These are phyloP conservation scores for Theileria orientalis DNA, from an alignment of 169 alveolate genomes.

Conservation along the genomic window DNA sequence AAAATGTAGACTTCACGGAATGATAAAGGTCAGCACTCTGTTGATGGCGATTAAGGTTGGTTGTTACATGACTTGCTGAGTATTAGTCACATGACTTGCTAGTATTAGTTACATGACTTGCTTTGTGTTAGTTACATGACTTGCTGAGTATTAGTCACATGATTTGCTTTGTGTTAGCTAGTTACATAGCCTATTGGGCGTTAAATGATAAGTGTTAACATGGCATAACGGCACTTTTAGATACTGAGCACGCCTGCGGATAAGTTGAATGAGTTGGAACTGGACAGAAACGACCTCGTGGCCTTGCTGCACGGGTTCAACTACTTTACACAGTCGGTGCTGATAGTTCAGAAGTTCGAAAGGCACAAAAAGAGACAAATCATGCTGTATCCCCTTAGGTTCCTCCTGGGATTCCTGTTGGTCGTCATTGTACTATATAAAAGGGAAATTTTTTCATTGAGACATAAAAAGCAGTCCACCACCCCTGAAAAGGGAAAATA, in stretches of 20 bases:
- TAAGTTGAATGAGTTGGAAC: not conserved
- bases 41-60: conserved; percentile 82
- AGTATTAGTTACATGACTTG: no score
- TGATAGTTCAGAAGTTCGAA: conserved; percentile 59
- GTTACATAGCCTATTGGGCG: not conserved
- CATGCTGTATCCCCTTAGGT: conserved; percentile 45
- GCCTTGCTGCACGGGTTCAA: conserved; percentile 79
- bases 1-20: conserved; percentile 90
- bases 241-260: conserved; percentile 1
- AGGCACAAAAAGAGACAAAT: conserved; percentile 20
- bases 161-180: no score
- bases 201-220: no score
- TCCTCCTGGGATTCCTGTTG: conserved; percentile 33
- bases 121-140: not conserved
- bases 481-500: no score
- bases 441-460: conserved; percentile 1
- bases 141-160: not conserved
- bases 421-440: conserved; percentile 27
- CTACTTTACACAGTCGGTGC: conserved; percentile 80
- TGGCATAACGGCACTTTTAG: no score
- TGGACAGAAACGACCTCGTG: conserved; percentile 83
- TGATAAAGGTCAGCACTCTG: conserved; percentile 86
- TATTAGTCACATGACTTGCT: no score
- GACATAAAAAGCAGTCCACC: no score
- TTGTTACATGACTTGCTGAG: not conserved